Conservation (phyloP, 2,329 filamentous ascomycete species). For the Arachnomyces sp. region DNA sequence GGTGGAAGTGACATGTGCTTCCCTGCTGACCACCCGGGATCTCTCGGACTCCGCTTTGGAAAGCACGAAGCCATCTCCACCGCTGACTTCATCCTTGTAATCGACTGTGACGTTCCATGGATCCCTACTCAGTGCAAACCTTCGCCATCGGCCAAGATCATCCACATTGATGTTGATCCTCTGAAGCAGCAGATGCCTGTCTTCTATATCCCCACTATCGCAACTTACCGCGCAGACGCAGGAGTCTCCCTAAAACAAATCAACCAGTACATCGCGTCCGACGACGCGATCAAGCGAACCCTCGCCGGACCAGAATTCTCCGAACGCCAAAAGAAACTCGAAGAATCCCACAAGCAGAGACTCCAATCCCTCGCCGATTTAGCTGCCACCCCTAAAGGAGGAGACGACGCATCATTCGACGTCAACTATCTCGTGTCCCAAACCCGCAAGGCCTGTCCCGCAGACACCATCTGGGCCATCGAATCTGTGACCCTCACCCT, state of each 20-base stretch:
- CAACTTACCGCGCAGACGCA: constrained; percentile 60
- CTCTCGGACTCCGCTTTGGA: constrained; percentile 65
- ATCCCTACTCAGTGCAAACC: constrained; percentile 69
- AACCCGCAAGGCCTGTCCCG: constrained; percentile 51
- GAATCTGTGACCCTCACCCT: constrained; percentile 69
- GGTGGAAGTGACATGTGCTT: constrained; percentile 48
- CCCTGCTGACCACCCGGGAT: constrained; percentile 44
- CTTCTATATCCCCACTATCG: constrained; percentile 61
- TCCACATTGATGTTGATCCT: constrained; percentile 60
- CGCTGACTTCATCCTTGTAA: constrained; percentile 75
- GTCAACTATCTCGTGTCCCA: constrained; percentile 51
- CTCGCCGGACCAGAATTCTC: constrained; percentile 35
- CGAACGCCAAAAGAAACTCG: constrained; percentile 48
- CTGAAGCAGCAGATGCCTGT: constrained; percentile 67
- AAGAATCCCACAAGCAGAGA: constrained; percentile 51
- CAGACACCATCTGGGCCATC: constrained; percentile 65
- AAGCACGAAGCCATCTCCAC: constrained; percentile 64
- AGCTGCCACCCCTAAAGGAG: constrained; percentile 45
- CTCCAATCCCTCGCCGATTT: constrained; percentile 53
- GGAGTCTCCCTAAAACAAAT: constrained; percentile 62
- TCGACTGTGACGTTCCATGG: constrained; percentile 91
- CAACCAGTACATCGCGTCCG: constrained; percentile 50
- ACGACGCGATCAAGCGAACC: constrained; percentile 36
- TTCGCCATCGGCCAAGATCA: constrained; percentile 48
- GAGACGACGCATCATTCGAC: constrained; percentile 55